A percentile compares a stretch with the other conserved stretches of the same genome.
phyloP scores from a whole-genome alignment of 495 filamentous ascomycete genomes.

The Daldinia loculata region DNA sequence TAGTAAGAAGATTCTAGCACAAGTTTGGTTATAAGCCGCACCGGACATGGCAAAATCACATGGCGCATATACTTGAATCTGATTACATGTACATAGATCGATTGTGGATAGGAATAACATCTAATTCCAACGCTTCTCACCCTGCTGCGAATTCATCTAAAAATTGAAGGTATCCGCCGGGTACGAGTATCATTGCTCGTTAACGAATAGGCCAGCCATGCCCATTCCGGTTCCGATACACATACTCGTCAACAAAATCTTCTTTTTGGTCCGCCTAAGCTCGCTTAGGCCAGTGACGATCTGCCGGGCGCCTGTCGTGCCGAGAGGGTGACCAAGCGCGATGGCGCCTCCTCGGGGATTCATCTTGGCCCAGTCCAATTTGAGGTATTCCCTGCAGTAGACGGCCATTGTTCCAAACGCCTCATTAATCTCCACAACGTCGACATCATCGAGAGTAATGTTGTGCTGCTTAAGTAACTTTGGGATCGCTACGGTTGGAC shows the following conservation, averaged over 20 bases:
- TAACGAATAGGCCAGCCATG: conserved; percentile 87
- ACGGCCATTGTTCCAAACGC: conserved; percentile 98
- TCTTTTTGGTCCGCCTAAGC: conserved; percentile 79
- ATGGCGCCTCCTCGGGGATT: conserved; percentile 85
- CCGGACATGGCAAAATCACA: neutral
- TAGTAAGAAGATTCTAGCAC: neutral
- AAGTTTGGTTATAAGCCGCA: neutral
- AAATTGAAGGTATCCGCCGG: conserved; percentile 18
- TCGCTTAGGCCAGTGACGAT: conserved; percentile 87
- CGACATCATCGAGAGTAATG: conserved; percentile 80
- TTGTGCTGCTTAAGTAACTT: conserved; percentile 87
- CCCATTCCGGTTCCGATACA: conserved; percentile 84
- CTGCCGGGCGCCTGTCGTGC: conserved; percentile 80
- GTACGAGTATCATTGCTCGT: conserved; percentile 65
- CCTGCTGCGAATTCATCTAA: neutral
- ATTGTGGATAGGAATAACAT: neutral
- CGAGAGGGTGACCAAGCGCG: conserved; percentile 84
- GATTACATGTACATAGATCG: neutral
- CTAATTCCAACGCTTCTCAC: neutral
- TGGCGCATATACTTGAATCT: neutral
- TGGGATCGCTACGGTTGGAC: conserved; percentile 90
- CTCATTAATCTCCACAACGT: conserved; percentile 95
- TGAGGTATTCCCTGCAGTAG: conserved; percentile 82
- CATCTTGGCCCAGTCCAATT: conserved; percentile 83
- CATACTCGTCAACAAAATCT: conserved; percentile 85